phyloP scores from a whole-genome alignment of 2,329 filamentous ascomycete species.

The Sordariomycetes sp. region DNA sequence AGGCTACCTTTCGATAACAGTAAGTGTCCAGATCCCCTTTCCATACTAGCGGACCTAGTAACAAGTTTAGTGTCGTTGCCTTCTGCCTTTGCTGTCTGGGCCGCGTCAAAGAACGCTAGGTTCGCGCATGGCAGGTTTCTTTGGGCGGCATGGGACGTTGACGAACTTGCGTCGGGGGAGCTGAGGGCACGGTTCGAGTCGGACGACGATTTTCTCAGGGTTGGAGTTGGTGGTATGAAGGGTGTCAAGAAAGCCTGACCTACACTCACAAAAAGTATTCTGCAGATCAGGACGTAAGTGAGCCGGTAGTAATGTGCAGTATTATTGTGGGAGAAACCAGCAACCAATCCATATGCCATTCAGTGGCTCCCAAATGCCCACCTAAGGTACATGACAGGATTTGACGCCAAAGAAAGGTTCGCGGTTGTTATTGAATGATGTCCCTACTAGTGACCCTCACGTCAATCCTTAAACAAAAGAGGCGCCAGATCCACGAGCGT shows the following conservation, averaged over 20 bases:
- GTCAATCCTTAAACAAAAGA: neutral
- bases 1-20: neutral
- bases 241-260: neutral
- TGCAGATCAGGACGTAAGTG: no score
- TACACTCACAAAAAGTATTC: no score
- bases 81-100: conserved; percentile 20
- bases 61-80: neutral
- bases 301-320: no score
- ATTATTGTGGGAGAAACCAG: no score
- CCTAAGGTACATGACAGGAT: no score
- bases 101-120: conserved; percentile 25
- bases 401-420: no score
- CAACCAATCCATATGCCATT: no score
- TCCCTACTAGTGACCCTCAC: no score
- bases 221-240: neutral
- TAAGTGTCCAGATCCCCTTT: neutral
- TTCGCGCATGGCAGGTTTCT: conserved; percentile 32
- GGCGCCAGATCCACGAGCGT: neutral
- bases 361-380: no score
- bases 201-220: neutral
- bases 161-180: conserved; percentile 20
- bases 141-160: conserved; percentile 37
- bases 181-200: neutral
- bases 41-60: neutral
- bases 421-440: no score